A percentile compares a stretch with the other conserved stretches of the same genome.
These are phyloP conservation scores for Leucosporidium scottii DNA, from an alignment of 768 basidiomycete species.

Conservation along the genomic window DNA sequence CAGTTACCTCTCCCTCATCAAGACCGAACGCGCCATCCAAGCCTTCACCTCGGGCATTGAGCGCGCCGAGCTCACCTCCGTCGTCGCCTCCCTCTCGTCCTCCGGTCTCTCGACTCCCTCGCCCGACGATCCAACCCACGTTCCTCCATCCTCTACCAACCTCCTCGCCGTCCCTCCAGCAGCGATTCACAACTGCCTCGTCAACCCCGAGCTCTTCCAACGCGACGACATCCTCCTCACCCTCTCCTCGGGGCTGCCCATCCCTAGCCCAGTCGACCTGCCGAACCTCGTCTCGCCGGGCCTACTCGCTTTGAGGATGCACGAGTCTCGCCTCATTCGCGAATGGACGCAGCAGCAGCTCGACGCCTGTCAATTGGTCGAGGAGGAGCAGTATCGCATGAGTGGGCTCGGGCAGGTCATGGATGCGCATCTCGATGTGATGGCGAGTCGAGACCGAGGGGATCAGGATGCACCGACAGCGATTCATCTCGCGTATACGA, in stretches of 20 bases:
- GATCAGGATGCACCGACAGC: slow-evolving; percentile 5
- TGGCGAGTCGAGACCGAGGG: slow-evolving; percentile 49
- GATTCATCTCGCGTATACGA: slow-evolving; percentile 21
- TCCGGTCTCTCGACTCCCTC: slow-evolving; percentile 34
- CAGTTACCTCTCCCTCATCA: slow-evolving; percentile 14
- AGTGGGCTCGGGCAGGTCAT: slow-evolving; percentile 49
- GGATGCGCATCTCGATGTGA: slow-evolving; percentile 40
- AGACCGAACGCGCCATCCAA: slow-evolving; percentile 31
- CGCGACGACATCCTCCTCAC: slow-evolving; percentile 48
- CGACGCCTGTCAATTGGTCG: slow-evolving; percentile 56
- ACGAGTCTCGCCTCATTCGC: slow-evolving; percentile 51
- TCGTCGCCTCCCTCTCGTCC: slow-evolving; percentile 35
- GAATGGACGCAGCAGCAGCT: slow-evolving; percentile 51
- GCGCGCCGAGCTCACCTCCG: slow-evolving; percentile 49
- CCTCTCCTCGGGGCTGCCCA: slow-evolving; percentile 13
- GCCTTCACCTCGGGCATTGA: slow-evolving; percentile 67
- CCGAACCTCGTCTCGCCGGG: slow-evolving; percentile 54
- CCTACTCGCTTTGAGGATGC: slow-evolving; percentile 53
- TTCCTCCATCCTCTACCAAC: slow-evolving; percentile 5
- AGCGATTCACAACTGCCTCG: slow-evolving; percentile 57
- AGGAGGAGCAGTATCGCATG: slow-evolving; percentile 47
- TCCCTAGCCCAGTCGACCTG: slow-evolving; percentile 40
- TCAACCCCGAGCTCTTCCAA: slow-evolving; percentile 55
- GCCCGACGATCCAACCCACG: slow-evolving; percentile 35
- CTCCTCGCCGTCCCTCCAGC: slow-evolving; percentile 51